Evolutionary conservation across 2,329 filamentous ascomycete genomes (phyloP).

Genomic region (Hypoxylon sp.): DNA sequence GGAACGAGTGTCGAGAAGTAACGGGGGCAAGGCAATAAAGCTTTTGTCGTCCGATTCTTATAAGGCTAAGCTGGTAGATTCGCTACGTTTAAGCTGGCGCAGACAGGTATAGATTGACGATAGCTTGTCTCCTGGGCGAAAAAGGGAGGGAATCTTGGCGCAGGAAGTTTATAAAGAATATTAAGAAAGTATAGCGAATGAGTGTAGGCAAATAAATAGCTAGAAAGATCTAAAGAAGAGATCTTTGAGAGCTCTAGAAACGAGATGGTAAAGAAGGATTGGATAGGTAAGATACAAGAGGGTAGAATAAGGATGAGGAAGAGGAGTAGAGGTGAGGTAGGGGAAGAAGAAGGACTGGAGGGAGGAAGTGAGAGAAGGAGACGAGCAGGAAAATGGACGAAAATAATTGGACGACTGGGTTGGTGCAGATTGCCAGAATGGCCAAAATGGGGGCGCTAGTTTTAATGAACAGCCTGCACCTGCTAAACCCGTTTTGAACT

Average conservation of each 20-base stretch:
- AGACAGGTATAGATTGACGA: constrained; percentile 34
- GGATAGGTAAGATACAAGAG: constrained; percentile 57
- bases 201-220: constrained; percentile 53
- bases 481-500: constrained; percentile 45
- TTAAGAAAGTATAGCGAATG: constrained; percentile 57
- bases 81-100: constrained; percentile 35
- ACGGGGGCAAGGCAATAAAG: constrained; percentile 51
- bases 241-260: constrained; percentile 45
- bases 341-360: constrained; percentile 53
- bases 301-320: constrained; percentile 52
- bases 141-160: constrained; percentile 45
- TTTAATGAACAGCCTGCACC: constrained; percentile 58
- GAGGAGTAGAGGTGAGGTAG: constrained; percentile 47
- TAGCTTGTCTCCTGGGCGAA: constrained; percentile 42
- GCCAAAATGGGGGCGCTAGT: constrained; percentile 60
- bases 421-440: constrained; percentile 57
- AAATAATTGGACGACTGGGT: constrained; percentile 50
- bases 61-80: constrained; percentile 28
- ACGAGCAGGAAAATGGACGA: constrained; percentile 41
- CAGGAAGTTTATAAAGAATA: constrained; percentile 51
- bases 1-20: constrained; percentile 53
- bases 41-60: constrained; percentile 41
- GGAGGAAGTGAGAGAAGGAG: constrained; percentile 46
- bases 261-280: constrained; percentile 51
- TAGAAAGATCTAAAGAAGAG: constrained; percentile 47